Conservation (phyloP, 2,329 filamentous ascomycete genomes). For the Thielaviopsis ethacetica region DNA sequence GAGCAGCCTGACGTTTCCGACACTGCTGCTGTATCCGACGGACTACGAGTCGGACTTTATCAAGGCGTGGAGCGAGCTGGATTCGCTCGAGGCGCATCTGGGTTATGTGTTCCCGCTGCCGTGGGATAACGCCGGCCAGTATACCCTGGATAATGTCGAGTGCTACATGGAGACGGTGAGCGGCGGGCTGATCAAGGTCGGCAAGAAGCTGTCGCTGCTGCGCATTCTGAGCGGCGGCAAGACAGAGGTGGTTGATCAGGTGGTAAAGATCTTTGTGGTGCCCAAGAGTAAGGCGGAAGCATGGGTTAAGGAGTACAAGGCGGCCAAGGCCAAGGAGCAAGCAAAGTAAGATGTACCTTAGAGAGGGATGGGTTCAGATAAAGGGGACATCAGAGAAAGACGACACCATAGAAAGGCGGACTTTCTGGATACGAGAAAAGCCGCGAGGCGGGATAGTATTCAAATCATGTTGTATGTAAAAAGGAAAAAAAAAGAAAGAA, state of each 20-base stretch:
- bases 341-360: slow-evolving; percentile 11
- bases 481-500: slow-evolving; percentile 2
- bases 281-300: slow-evolving; percentile 49
- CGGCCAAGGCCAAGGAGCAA: slow-evolving; percentile 40
- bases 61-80: slow-evolving; percentile 67
- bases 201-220: slow-evolving; percentile 64
- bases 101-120: slow-evolving; percentile 73
- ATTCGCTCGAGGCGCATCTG: slow-evolving; percentile 61
- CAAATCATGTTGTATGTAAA: not conserved
- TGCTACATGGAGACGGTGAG: slow-evolving; percentile 74
- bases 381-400: not conserved
- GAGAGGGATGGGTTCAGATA: not conserved
- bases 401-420: not conserved
- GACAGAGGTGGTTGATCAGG: slow-evolving; percentile 72
- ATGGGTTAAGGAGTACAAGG: slow-evolving; percentile 82
- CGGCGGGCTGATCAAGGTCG: slow-evolving; percentile 75
- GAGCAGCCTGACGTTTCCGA: slow-evolving; percentile 59
- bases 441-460: not conserved
- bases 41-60: slow-evolving; percentile 77
- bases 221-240: slow-evolving; percentile 61
- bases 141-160: slow-evolving; percentile 51
- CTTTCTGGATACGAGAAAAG: slow-evolving; percentile 2
- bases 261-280: slow-evolving; percentile 70
- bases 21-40: slow-evolving; percentile 71
- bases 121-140: slow-evolving; percentile 61